Base-by-base conservation (phyloP, 192 early-diverging fungal genomes). In the Phlyctochytrium arcticum region DNA sequence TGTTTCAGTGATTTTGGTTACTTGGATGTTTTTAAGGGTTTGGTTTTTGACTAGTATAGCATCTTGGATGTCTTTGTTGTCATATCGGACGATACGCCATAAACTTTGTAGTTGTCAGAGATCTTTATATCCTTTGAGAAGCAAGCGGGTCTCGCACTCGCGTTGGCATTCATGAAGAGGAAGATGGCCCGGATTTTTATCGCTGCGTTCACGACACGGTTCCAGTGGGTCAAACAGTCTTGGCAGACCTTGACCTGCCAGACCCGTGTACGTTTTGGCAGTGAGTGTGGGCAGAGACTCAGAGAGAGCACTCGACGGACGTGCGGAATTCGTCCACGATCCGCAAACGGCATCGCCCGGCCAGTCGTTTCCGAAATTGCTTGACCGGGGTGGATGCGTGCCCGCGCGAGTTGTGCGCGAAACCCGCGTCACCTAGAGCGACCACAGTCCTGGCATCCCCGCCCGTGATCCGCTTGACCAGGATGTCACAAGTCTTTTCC, bases 201-300 rank as follows among this genome's bases (percentile, higher is more conserved):
- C 32, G 61, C 61, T 21, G 61, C 33, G 34, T 63, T 63, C 26
- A 63, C 61, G 50, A 51, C 61, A 26, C 61, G 48, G 50, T 63
- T 63, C 61, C 61, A 63, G 29, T 54, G 61, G 10, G 61, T 63
- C 49, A 53, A 27, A 53, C 60, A 62, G 50, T 53, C 48, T 26
- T 53, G 46, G 35, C 61, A 63, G 61, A 63, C 33, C 59, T 61
- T 62, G 60, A 62, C 60, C 50, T 62, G 48, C 60, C 60, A 62
- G 32, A 15, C 3, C 19, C 35, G 7, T 17, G 15, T 36, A 19
- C n/a, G 36, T 44, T 62, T 62, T 19, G 42, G 36, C 37, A 60
- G 24, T n/a, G n/a, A n/a, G n/a, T n/a, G 37, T 10, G n/a, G 37
- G n/a, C 37, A 10, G 9, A 8, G 37, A 10, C n/a, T 8, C 48